Base-by-base conservation (phyloP, 140 eudicot species). In the Erigeron philadelphicus region DNA sequence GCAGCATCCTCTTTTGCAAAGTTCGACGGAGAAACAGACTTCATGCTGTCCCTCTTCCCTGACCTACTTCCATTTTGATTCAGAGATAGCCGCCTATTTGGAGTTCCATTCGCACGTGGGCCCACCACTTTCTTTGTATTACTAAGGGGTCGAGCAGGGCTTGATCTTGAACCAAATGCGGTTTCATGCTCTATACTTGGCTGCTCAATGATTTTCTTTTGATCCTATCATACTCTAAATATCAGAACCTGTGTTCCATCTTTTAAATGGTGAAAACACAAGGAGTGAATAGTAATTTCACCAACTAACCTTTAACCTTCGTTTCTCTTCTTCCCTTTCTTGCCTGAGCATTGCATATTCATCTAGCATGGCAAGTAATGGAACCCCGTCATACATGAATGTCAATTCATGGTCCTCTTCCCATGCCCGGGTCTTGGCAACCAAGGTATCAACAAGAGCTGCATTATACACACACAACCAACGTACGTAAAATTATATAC, bases 251-350 rank as follows among this genome's bases (percentile, higher is more conserved):
- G 21, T 48, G 21, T 23, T 23, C n/a, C 1, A 10, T 6, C 9
- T n/a, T 38, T 17, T 7, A 45, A 42, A 11, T n/a, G 11, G 9
- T 40, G 18, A 49, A 73, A 19, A 46, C 38, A 68, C 18, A 41
- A 64, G 52, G 21, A 68, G 5, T 10, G 19, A 59, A 76, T 31
- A 12, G 3, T 6, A 31, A 3, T 57, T 56, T 8, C 19, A 5
- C 9, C 19, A 31, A 55, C 90, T 76, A 59, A 88, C 98, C 89
- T 78, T 88, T 75, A 86, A 58, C 84, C 88, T 88, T 76, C 86
- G 85, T 76, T 92, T 92, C 87, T 92, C 98, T 81, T 92, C 98
- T 80, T 92, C 98, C 80, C 98, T 82, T 66, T 92, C 98, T 1
- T 88, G 89, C 74, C 98, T 84, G 79, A 92, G 98, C 92, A 84